Evolutionary conservation across 768 basidiomycete genomes (phyloP).

Genomic region (Lactarius akahatsu): DNA sequence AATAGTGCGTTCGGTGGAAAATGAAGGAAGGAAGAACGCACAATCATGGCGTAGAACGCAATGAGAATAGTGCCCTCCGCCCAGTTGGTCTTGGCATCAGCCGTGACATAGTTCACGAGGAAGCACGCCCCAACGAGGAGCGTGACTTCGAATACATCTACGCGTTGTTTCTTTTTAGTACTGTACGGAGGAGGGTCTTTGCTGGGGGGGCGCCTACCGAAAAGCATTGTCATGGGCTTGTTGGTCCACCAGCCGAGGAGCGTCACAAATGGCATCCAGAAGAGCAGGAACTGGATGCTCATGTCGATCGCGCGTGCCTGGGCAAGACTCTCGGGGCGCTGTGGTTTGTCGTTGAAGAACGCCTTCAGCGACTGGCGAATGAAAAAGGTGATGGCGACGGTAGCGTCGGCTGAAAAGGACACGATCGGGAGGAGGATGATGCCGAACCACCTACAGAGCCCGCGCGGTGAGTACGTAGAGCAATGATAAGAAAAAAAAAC

Average conservation of each 20-base stretch:
- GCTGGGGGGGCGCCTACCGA: constrained; percentile 49
- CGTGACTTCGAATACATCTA: constrained; percentile 70
- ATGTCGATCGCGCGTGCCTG: constrained; percentile 72
- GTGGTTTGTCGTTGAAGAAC: constrained; percentile 40
- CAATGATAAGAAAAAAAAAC: constrained; percentile 22
- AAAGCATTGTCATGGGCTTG: constrained; percentile 62
- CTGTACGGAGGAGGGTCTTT: neutral
- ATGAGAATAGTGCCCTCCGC: constrained; percentile 70
- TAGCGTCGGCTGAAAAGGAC: constrained; percentile 71
- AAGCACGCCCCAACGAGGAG: constrained; percentile 66
- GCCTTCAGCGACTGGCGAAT: constrained; percentile 44
- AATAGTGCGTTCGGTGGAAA: neutral
- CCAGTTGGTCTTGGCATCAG: constrained; percentile 80
- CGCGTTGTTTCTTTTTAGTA: neutral
- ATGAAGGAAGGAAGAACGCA: constrained; percentile 32
- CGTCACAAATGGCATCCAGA: constrained; percentile 76
- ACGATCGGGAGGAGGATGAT: constrained; percentile 68
- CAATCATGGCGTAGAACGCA: constrained; percentile 68
- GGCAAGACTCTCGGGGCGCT: constrained; percentile 56
- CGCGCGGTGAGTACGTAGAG: neutral
- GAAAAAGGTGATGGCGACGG: constrained; percentile 59
- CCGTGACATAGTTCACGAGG: constrained; percentile 77
- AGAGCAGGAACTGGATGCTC: constrained; percentile 73
- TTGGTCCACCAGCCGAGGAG: constrained; percentile 65
- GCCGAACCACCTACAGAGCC: constrained; percentile 60